A percentile compares a stretch with the other conserved stretches of the same genome.
Evolutionary conservation across 495 filamentous ascomycete genomes (phyloP).

Genomic region (Chaetomium cochliodes): DNA sequence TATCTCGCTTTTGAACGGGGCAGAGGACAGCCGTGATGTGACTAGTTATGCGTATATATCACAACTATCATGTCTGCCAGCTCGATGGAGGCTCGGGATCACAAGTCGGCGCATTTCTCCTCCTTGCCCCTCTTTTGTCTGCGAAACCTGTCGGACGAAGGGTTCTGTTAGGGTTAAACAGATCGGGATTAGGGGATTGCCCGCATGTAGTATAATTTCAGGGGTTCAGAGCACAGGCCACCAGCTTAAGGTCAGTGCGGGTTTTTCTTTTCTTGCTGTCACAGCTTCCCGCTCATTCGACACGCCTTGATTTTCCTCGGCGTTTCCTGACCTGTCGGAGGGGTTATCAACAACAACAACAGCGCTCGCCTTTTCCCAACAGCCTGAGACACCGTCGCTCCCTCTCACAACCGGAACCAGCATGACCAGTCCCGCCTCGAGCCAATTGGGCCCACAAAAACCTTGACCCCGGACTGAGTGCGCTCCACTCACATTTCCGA

Average conservation of each 20-base stretch:
- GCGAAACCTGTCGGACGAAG: not conserved
- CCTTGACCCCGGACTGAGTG: not conserved
- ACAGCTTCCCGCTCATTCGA: not conserved
- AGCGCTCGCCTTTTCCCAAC: not conserved
- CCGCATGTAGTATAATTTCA: constrained; percentile 1
- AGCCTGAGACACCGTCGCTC: not conserved
- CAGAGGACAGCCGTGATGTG: not conserved
- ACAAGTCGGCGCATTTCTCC: not conserved
- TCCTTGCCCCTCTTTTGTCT: not conserved
- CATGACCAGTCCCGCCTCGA: not conserved
- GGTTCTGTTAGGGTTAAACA: not conserved
- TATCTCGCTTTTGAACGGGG: not conserved
- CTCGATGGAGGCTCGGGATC: not conserved
- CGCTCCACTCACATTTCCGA: constrained; percentile 5
- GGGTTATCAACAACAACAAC: no score
- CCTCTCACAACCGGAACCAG: no score
- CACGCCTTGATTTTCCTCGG: not conserved
- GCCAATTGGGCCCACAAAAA: constrained; percentile 11
- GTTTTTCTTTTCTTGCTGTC: not conserved
- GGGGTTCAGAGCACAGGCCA: constrained; percentile 3
- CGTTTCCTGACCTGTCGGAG: not conserved
- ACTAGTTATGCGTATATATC: not conserved
- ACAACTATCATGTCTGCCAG: not conserved
- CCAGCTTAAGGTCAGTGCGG: not conserved
- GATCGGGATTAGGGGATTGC: not conserved